Percentiles rank a stretch among this genome's conserved stretches.
phyloP scores from a whole-genome alignment of 1,139 yeast genomes.

The Torulaspora pretoriensis region DNA sequence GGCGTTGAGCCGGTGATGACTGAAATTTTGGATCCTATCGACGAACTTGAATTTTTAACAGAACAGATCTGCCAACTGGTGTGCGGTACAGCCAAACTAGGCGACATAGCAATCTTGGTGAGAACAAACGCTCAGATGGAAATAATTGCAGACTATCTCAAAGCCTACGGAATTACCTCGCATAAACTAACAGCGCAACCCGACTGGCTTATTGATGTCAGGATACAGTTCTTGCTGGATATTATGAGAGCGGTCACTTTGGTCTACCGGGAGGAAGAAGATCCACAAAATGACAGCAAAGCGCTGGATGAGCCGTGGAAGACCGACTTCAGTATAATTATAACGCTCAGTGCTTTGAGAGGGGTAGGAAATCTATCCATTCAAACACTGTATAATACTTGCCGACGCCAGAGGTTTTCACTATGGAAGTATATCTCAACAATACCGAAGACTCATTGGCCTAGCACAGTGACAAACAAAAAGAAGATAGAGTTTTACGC shows the following conservation, averaged over 20 bases:
- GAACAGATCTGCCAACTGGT: slow-evolving; percentile 27
- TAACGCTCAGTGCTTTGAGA: slow-evolving; percentile 26
- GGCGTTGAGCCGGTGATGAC: slow-evolving; percentile 20
- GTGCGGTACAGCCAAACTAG: slow-evolving; percentile 27
- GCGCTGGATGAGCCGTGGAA: slow-evolving; percentile 8
- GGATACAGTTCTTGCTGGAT: slow-evolving; percentile 48
- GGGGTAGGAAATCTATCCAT: slow-evolving; percentile 28
- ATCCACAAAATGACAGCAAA: background rate
- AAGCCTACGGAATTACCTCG: slow-evolving; percentile 42
- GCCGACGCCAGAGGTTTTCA: slow-evolving; percentile 17
- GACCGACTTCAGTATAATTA: slow-evolving; percentile 30
- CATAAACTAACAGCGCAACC: slow-evolving; percentile 47
- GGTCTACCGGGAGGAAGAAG: slow-evolving; percentile 13
- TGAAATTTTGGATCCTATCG: slow-evolving; percentile 17
- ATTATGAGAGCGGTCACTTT: slow-evolving; percentile 41
- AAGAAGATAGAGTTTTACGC: slow-evolving; percentile 18
- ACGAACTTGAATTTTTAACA: slow-evolving; percentile 24
- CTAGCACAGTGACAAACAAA: slow-evolving; percentile 16
- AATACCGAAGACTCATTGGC: slow-evolving; percentile 18
- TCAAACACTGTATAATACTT: slow-evolving; percentile 21
- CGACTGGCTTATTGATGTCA: slow-evolving; percentile 49
- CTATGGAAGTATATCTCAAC: slow-evolving; percentile 28
- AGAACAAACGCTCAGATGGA: slow-evolving; percentile 53
- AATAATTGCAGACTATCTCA: slow-evolving; percentile 42
- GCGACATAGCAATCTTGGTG: slow-evolving; percentile 54